Base-by-base conservation (phyloP, 2,329 filamentous ascomycete species). In the Xylariaceae sp. region DNA sequence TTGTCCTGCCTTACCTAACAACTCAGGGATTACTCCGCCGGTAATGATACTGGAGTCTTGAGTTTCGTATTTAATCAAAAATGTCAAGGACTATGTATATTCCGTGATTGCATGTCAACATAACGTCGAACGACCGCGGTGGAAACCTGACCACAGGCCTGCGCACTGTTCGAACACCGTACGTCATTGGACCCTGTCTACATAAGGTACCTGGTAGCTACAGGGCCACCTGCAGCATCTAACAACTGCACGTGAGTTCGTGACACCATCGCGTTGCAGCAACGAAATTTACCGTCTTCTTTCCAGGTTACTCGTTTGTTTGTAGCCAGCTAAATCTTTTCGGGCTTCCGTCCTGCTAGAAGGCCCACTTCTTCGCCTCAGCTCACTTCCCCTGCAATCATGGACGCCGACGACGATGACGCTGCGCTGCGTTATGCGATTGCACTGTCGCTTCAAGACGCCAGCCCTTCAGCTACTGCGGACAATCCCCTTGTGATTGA, bases 361-460 rank as follows among this genome's bases (percentile, higher is more conserved):
- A 28, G 22, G 22, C 7, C 22, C 22, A 28, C 22, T 4, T 28
- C 22, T 4, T 28, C 22, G 22, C 22, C 22, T 28, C 22, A 28
- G 4, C 22, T 28, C 22, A 7, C 22, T 7, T 28, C 4, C 4
- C 22, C 7, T 13, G 18, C 31, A 42, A 49, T 31, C 17, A 67
- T 67, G 65, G 60, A 64, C 28, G 46, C 45, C 33, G 19, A 54
- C 5, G 76, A 80, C 42, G 79, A 84, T 17, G 81, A 87, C 47
- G 80, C 82, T 53, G 81, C 83, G 31, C 68, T 86, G n/a, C 75
- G 75, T 28, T 74, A 73, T 53, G 84, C 84, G 31, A 84, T 88
- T 51, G 82, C 77, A 14, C 68, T 85, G 28, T 85, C 82, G 9
- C 71, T 85, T 14, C 68, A 70, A 40, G 63, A 71, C 38, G 33